Evolutionary conservation across 1,284 basidiomycete species (phyloP).

Genomic region (Ustilago sp.): DNA sequence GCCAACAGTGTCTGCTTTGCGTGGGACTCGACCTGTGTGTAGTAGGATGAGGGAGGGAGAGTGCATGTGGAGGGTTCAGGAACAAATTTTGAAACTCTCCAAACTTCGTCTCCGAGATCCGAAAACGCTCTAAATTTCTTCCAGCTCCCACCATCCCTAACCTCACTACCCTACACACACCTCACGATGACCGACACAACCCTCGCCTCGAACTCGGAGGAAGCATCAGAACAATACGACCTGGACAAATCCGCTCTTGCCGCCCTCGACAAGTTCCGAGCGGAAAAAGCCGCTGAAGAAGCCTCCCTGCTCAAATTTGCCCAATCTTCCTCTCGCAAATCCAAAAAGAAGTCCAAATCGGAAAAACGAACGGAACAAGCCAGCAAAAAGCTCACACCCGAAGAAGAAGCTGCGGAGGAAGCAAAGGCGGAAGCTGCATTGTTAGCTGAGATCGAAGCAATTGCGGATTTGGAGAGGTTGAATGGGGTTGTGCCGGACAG

Average conservation of each 20-base stretch:
- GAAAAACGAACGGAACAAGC: not conserved
- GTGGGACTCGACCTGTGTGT: not conserved
- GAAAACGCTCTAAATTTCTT: conserved; percentile 10
- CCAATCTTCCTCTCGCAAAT: conserved; percentile 25
- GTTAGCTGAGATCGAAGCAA: conserved; percentile 57
- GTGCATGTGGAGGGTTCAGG: conserved; percentile 12
- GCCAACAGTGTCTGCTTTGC: not conserved
- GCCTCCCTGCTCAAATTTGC: conserved; percentile 48
- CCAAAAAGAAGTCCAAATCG: conserved; percentile 14
- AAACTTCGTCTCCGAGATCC: conserved; percentile 12
- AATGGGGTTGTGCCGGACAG: conserved; percentile 45
- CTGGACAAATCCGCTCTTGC: conserved; percentile 67
- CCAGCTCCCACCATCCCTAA: not conserved
- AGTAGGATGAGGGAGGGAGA: not conserved
- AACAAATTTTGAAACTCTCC: conserved; percentile 2
- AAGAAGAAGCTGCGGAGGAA: conserved; percentile 20
- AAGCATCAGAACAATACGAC: conserved; percentile 10
- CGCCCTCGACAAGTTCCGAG: conserved; percentile 60
- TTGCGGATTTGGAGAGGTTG: conserved; percentile 50
- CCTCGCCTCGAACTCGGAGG: not conserved
- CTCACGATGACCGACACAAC: not conserved
- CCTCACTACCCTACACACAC: not conserved
- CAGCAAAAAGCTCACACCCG: conserved; percentile 29
- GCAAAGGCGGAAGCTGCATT: conserved; percentile 53
- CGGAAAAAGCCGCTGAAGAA: conserved; percentile 61